Base-by-base conservation (phyloP, 2,329 filamentous ascomycete genomes). In the Ascochyta koolunga region DNA sequence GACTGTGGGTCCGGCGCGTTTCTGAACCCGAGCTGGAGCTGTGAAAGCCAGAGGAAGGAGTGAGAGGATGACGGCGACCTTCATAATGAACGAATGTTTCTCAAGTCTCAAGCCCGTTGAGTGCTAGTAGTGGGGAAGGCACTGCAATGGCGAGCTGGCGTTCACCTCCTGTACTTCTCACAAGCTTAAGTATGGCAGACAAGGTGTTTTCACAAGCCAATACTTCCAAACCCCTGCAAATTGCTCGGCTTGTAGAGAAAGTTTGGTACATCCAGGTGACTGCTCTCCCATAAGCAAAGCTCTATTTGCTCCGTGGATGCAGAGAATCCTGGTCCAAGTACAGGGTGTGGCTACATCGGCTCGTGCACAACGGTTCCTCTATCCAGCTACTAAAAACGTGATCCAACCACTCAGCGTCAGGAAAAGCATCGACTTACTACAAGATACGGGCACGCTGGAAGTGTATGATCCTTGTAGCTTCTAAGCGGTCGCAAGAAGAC, bases 1-100 rank as follows among this genome's bases (percentile, higher is more conserved):
- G 42, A 87, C 84, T 3, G 80, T 81, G 3, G 84, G 83, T 29
- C 66, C 73, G 35, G 77, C 79, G 38, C 79, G 74, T 59, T 78
- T 79, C 51, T 80, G 76, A 9, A 82, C 48, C 4, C 70, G 70
- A 31, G 64, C 69, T 61, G 66, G 76, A 54, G 68, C 66, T 25
- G 69, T 70, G 16, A 69, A 47, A 47, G 54, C 64, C n/a, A 72
- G 51, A 15, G 72, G 68, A 35, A 73, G 38, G 10, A 72, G 42
- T 5, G 59, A 39, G 29, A 74, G 50, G 19, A 66, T 46, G 5
- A 55, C 24, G 25, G 57, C 40, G 29, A 65, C 36, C 62, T 69
- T 72, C 72, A 74, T 74, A 31, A 43, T 69, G 59, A 41, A 50
- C 18, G 27, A 44, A 19, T 6, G 40, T 27, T 25, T 21, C 37